Evolutionary conservation across 1,284 basidiomycete species (phyloP), one percentile per base, ranked within the genome.

Genomic region (Chalciporus sp.): DNA sequence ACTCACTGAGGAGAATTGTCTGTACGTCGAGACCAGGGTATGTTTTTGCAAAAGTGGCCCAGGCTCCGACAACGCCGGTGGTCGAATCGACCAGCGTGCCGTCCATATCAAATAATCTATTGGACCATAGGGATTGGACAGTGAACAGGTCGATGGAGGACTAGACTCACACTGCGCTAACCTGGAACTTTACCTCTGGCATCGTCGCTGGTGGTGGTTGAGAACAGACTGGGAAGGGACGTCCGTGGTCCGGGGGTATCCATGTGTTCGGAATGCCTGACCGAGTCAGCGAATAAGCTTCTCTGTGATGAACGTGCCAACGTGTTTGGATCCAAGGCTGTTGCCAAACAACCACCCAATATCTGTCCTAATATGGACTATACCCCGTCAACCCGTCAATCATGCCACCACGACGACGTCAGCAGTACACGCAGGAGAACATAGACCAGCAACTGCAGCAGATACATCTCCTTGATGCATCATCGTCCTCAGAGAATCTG

Each of bases 401-500:
- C 57, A 90, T 90, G 88, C 84, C 86, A 70, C 86, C 87, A 61
- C 85, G 88, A 61, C 77, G 85, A 68, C 80, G 85, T 57, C 78
- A 78, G 29, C 86, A 88, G 59, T 91, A 88, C 71, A 89, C 86
- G 5, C 87, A 88, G 68, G 87, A 91, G 61, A 84, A 76, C 64
- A 88, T 93, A 65, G 88, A 92, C 75, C 85, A 89, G 66, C 91
- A 93, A 68, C 78, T 92, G 11, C 88, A 91, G 66, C 90, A 94
- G 71, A 92, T 94, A 53, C 90, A 94, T 70, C 80, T 94, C 16
- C 83, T 94, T 27, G 90, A 93, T 73, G 84, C 88, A 20, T 87
- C 89, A 0, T 93, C 90, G 4, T 88, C 88, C 17, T 89, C 90
- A 11, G 94, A 96, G 74, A 95, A 96, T 71, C 82, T 96, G 41